Evolutionary conservation across 2,329 filamentous ascomycete genomes (phyloP).

Genomic region (Ophiostoma perfectum): DNA sequence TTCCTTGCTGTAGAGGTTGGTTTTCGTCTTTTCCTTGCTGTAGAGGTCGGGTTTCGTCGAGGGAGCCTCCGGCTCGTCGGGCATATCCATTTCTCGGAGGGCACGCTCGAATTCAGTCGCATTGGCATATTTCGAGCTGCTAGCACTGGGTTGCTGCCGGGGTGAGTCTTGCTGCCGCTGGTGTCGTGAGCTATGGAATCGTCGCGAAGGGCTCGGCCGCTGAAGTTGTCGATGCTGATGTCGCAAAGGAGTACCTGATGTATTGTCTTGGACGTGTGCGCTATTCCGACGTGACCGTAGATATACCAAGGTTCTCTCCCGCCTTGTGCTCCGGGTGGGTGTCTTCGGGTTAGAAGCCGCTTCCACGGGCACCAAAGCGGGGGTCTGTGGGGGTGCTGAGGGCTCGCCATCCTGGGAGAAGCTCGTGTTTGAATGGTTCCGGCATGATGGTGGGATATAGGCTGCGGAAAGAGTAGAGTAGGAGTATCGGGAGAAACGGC

Average conservation of each 20-base stretch:
- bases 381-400: background rate
- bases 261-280: background rate
- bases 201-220: background rate
- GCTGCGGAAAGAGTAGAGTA: background rate
- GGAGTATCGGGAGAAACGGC: background rate
- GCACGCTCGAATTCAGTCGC: background rate
- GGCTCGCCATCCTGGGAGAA: background rate
- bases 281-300: conserved; percentile 8
- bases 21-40: no score
- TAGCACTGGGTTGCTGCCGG: background rate
- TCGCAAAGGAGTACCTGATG: background rate
- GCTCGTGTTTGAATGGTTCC: background rate
- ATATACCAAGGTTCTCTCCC: background rate
- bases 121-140: background rate
- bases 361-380: background rate
- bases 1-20: background rate
- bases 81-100: no score
- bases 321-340: background rate
- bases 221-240: background rate
- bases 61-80: background rate
- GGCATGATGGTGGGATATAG: background rate
- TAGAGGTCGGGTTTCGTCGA: background rate
- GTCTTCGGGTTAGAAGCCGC: no score
- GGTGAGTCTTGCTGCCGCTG: background rate
- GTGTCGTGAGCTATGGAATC: background rate